Evolutionary conservation across 257 asterid species (phyloP).

Genomic region (Solanum peruvianum): DNA sequence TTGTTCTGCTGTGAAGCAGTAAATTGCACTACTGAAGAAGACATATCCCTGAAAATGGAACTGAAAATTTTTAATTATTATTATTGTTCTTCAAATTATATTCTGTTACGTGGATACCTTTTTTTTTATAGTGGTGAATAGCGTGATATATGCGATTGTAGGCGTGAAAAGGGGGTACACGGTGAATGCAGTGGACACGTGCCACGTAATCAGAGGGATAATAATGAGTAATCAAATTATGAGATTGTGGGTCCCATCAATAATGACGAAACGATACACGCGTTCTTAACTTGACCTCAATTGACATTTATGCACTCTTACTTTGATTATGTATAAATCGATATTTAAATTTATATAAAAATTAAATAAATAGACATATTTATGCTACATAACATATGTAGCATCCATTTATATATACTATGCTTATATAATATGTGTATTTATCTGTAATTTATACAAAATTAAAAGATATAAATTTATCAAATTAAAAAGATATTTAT

Average conservation of each 20-base stretch:
- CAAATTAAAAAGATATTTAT: no score
- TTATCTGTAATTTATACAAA: no score
- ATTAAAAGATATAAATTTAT: no score
- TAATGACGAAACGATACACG: no score
- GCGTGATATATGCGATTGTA: neutral
- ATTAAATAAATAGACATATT: no score
- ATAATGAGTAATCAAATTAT: neutral
- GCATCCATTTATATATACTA: no score
- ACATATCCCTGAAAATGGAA: constrained; percentile 12
- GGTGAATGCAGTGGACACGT: neutral
- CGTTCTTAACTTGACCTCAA: no score
- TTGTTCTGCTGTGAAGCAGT: constrained; percentile 36
- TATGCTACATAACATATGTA: no score
- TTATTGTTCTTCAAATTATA: neutral
- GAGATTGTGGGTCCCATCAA: neutral
- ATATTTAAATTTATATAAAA: no score
- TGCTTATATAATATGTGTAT: no score
- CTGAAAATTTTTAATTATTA: neutral
- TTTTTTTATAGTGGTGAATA: neutral
- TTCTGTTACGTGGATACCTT: neutral
- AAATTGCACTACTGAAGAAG: constrained; percentile 33
- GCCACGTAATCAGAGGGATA: neutral
- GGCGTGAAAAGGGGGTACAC: neutral
- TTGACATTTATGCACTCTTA: fast-evolving
- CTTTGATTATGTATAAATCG: fast-evolving